Percentiles rank a stretch among this genome's conserved stretches.
phyloP scores from a whole-genome alignment of 2,329 filamentous ascomycete species.

The Neophaeococcomyces mojaviensis region DNA sequence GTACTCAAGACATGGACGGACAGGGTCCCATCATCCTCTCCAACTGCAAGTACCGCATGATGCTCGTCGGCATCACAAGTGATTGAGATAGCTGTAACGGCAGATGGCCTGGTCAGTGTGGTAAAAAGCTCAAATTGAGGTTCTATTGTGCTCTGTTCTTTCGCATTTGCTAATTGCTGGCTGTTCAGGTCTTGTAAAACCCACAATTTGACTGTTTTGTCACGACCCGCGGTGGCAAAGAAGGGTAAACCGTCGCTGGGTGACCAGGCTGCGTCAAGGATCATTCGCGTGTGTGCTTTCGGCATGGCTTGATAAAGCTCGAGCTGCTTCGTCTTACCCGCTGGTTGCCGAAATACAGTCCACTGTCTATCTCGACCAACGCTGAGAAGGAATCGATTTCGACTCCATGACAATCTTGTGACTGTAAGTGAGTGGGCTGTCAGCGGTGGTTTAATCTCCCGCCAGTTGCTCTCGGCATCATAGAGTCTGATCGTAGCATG shows the following conservation, averaged over 20 bases:
- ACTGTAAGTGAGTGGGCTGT: conserved; percentile 82
- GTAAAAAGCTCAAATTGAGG: conserved; percentile 23
- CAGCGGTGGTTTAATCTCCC: conserved; percentile 75
- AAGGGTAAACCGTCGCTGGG: conserved; percentile 39
- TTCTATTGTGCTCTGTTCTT: conserved; percentile 16
- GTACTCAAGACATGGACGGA: conserved; percentile 34
- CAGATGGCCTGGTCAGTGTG: conserved; percentile 48
- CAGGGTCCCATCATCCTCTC: conserved; percentile 41
- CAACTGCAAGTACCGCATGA: conserved; percentile 35
- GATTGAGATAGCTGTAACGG: conserved; percentile 68
- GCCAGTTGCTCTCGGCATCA: conserved; percentile 70
- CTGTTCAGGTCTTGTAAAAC: conserved; percentile 14
- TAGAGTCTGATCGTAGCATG: conserved; percentile 92
- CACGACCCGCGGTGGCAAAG: conserved; percentile 84
- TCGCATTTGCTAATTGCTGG: conserved; percentile 23
- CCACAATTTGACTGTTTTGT: conserved; percentile 78
- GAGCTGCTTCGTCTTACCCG: conserved; percentile 41
- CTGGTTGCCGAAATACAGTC: conserved; percentile 62
- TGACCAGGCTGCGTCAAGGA: conserved; percentile 80
- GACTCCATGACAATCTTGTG: conserved; percentile 71
- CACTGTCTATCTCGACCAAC: conserved; percentile 90
- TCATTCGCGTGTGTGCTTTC: conserved; percentile 89
- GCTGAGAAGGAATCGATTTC: conserved; percentile 66
- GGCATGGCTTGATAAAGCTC: conserved; percentile 57
- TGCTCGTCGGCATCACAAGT: conserved; percentile 29